Evolutionary conservation across 257 asterid species (phyloP), one percentile per base, ranked within the genome.

Genomic region (Fraxinus anomala): DNA sequence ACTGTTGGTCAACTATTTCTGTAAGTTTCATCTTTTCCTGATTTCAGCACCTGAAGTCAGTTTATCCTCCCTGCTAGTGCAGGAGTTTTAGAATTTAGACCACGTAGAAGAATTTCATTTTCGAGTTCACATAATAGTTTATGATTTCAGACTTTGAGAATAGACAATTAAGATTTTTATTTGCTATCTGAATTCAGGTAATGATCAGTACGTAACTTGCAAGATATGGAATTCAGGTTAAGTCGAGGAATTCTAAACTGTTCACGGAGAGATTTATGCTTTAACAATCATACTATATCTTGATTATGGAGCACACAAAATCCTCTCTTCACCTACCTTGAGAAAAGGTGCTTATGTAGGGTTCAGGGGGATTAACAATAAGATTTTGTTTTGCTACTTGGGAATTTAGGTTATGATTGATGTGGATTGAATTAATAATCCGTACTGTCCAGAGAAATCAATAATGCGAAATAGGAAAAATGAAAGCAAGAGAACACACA

Each of bases 61-160:
- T 75, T 23, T 80, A 67, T 24, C 69, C 23, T 66, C n/a, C 49
- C 11, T 16, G 40, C 28, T 75, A n/a, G 61, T 39, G 30, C 30
- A 11, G 19, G 21, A 14, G 28, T 19, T 72, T 44, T 37, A 16
- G 26, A 80, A 65, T n/a, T 17, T 33, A 44, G 56, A 33, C 47
- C 3, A 19, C 3, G 4, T 67, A 17, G 40, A 36, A 71, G 26
- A 36, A 7, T 28, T 49, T n/a, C 11, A 16, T 80, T 23, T 17
- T 67, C 39, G 21, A n/a, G 65, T 37, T 70, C 23, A 6, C 13
- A 17, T 24, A 68, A 54, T 40, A 11, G 39, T 61, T 59, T 42
- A 56, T 26, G 56, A 47, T 13, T 68, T n/a, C 28, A 54, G 31
- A 13, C 14, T n/a, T 56, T 11, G 33, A 21, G 68, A 61, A 61